Conservation (phyloP, 306 rosid species). For the Gastrolobium villosum region DNA sequence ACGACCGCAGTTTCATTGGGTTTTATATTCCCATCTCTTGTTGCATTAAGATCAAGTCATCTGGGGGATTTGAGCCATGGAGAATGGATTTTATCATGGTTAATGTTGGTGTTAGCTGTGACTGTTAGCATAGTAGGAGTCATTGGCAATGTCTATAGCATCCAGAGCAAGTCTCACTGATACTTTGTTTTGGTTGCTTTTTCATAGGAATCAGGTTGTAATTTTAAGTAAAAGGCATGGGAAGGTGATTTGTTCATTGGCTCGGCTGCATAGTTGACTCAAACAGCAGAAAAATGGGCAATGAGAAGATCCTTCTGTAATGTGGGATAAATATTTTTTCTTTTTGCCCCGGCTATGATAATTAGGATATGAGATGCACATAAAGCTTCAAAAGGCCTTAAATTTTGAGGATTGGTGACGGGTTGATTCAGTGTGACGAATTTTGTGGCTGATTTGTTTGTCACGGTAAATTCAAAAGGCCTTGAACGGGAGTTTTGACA, state of each 20-base stretch:
- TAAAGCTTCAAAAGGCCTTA: conserved; percentile 45
- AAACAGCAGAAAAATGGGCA: conserved; percentile 26
- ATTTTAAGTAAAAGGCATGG: conserved; percentile 20
- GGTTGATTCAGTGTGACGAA: conserved; percentile 25
- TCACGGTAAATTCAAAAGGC: not conserved
- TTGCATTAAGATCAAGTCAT: conserved; percentile 74
- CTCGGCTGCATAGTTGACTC: conserved; percentile 38
- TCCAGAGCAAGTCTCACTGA: conserved; percentile 65
- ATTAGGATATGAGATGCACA: conserved; percentile 50
- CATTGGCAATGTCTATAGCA: conserved; percentile 74
- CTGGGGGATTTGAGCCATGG: conserved; percentile 61
- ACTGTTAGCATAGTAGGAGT: conserved; percentile 80
- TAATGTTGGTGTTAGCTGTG: conserved; percentile 75
- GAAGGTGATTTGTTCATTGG: conserved; percentile 41
- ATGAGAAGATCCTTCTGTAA: conserved; percentile 44
- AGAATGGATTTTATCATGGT: conserved; percentile 72
- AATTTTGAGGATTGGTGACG: conserved; percentile 38
- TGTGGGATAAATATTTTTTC: conserved; percentile 16
- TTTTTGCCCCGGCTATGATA: conserved; percentile 22
- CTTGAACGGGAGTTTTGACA: no score
- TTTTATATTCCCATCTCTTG: conserved; percentile 82
- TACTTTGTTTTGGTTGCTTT: conserved; percentile 42
- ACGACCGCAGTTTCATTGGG: conserved; percentile 93
- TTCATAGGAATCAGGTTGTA: conserved; percentile 36
- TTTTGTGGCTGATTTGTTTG: conserved; percentile 46